Percentiles rank a stretch among this genome's conserved stretches.
phyloP scores from a whole-genome alignment of 2,329 filamentous ascomycete genomes.

The Chlorencoelia australis region DNA sequence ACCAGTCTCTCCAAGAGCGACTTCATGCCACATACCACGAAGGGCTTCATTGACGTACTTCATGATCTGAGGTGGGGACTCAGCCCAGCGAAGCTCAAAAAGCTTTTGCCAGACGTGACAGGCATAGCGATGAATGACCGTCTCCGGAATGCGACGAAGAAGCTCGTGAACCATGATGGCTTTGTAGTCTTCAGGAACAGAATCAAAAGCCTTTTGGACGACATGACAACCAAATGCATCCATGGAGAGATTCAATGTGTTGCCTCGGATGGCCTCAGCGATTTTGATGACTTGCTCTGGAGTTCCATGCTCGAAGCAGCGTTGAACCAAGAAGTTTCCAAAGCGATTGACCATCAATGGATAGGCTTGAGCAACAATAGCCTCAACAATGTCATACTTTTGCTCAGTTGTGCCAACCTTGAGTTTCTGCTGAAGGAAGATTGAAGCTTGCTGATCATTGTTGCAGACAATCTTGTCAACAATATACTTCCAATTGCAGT shows the following conservation, averaged over 20 bases:
- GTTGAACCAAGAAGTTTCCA: conserved; percentile 95
- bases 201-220: conserved; percentile 97
- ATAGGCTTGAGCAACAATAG: conserved; percentile 91
- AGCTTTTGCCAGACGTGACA: conserved; percentile 99
- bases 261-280: conserved; percentile 85
- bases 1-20: conserved; percentile 91
- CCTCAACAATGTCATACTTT: conserved; percentile 94
- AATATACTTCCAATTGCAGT: conserved; percentile 98
- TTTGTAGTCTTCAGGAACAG: conserved; percentile 95
- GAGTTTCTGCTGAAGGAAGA: conserved; percentile 97
- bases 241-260: conserved; percentile 92
- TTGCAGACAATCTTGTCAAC: conserved; percentile 99
- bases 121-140: conserved; percentile 95
- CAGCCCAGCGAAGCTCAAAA: conserved; percentile 93
- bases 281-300: conserved; percentile 92
- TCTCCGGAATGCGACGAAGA: conserved; percentile 89
- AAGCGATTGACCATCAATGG: conserved; percentile 97
- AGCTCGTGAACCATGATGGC: conserved; percentile 98
- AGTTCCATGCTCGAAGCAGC: conserved; percentile 97
- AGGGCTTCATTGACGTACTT: conserved; percentile 93
- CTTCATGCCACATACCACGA: conserved; percentile 96
- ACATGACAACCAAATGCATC: conserved; percentile 98
- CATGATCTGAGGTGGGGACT: conserved; percentile 96
- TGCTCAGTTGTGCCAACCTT: conserved; percentile 93
- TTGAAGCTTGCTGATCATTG: conserved; percentile 97